Conservation (phyloP, 495 filamentous ascomycete species). For the Cudoniella acicularis region DNA sequence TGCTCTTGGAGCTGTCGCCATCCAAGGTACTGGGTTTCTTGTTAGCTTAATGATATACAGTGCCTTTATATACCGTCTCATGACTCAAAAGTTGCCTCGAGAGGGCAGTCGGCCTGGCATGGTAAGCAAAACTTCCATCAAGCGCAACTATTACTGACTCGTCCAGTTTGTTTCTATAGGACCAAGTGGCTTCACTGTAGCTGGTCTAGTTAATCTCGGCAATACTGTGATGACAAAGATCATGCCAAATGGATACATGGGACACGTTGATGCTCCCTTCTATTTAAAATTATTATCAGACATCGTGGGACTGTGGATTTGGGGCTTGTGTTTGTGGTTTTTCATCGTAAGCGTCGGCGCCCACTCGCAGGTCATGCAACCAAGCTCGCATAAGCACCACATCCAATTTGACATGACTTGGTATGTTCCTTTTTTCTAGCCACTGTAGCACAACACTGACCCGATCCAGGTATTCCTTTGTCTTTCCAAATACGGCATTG, state of each 20-base stretch:
- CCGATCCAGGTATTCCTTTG: constrained; percentile 53
- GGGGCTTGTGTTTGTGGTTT: constrained; percentile 83
- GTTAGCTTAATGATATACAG: constrained; percentile 84
- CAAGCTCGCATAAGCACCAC: constrained; percentile 38
- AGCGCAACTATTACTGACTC: not conserved
- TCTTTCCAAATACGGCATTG: constrained; percentile 82
- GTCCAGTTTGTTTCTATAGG: constrained; percentile 71
- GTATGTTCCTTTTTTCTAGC: too few relatives aligned
- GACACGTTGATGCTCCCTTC: constrained; percentile 31
- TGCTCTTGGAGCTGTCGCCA: constrained; percentile 65
- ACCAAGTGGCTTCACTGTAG: constrained; percentile 73
- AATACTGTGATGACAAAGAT: constrained; percentile 35
- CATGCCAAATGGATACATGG: constrained; percentile 33
- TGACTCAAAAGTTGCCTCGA: constrained; percentile 84
- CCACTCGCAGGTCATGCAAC: constrained; percentile 64
- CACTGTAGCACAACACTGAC: too few relatives aligned
- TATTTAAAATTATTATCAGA: constrained; percentile 39
- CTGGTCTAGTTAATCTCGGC: constrained; percentile 54
- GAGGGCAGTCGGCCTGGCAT: constrained; percentile 76
- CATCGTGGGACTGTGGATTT: constrained; percentile 69
- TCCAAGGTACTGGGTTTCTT: constrained; percentile 82
- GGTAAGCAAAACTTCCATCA: constrained; percentile 26
- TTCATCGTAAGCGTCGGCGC: constrained; percentile 76
- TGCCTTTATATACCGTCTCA: constrained; percentile 81
- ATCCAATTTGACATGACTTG: constrained; percentile 84